A percentile compares a stretch with the other conserved stretches of the same genome.
These are phyloP conservation scores for Talaromyces sp. DNA, from an alignment of 2,329 filamentous ascomycete species.

Conservation along the genomic window DNA sequence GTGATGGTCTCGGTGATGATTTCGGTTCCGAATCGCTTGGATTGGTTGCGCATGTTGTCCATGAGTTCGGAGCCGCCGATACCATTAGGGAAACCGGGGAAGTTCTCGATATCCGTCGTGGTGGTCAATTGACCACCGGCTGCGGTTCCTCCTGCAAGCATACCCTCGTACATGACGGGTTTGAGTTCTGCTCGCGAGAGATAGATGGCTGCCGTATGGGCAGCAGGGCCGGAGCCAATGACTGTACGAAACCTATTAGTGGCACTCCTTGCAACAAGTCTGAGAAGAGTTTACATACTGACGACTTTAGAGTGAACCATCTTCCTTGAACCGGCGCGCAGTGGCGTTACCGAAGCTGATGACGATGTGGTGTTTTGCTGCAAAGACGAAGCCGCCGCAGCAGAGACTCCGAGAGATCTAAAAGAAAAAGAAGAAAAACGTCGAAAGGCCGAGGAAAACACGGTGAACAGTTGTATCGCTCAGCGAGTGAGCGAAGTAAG, in stretches of 20 bases:
- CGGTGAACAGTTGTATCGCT: conserved; percentile 63
- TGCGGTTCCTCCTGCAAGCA: conserved; percentile 94
- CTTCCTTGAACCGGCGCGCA: conserved; percentile 43
- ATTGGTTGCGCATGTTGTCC: conserved; percentile 93
- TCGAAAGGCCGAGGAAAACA: conserved; percentile 84
- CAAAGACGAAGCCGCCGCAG: conserved; percentile 68
- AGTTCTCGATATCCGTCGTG: conserved; percentile 98
- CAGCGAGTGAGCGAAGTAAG: conserved; percentile 14
- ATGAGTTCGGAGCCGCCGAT: conserved; percentile 88
- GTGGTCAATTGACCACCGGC: conserved; percentile 96
- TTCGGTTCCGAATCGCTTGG: conserved; percentile 84
- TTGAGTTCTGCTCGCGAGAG: conserved; percentile 90
- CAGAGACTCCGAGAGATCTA: conserved; percentile 69
- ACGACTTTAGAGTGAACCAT: conserved; percentile 94
- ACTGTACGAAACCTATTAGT: conserved; percentile 44
- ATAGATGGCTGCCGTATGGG: conserved; percentile 96
- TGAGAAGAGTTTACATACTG: conserved; percentile 50
- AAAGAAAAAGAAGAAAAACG: conserved; percentile 62
- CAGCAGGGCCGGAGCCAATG: conserved; percentile 92
- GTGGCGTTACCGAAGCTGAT: conserved; percentile 38
- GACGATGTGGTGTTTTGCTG: conserved; percentile 55
- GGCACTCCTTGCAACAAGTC: too few relatives aligned
- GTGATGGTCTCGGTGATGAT: conserved; percentile 89
- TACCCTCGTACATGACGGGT: conserved; percentile 94
- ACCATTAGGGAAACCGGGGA: conserved; percentile 85